Conservation (phyloP, 2,329 filamentous ascomycete species). For the Ascochyta pisi region DNA sequence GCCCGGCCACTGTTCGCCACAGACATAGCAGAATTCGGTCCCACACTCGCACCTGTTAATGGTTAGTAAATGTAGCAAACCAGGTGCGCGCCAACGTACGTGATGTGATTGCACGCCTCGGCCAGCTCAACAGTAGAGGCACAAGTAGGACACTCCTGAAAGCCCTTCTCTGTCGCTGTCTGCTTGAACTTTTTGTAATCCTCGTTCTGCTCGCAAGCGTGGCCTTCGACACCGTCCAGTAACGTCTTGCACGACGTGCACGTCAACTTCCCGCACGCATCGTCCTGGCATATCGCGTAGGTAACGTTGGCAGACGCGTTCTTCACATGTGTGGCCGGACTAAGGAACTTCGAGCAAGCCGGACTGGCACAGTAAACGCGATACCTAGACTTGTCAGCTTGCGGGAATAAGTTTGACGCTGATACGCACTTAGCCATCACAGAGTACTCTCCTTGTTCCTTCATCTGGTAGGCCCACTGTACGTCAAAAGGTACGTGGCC, state of each 20-base stretch:
- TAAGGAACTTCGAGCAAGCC: slow-evolving; percentile 33
- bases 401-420: neutral
- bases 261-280: slow-evolving; percentile 28
- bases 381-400: slow-evolving; percentile 22
- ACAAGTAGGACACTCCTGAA: slow-evolving; percentile 38
- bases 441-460: slow-evolving; percentile 40
- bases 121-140: slow-evolving; percentile 35
- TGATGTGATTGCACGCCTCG: slow-evolving; percentile 47
- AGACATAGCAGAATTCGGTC: slow-evolving; percentile 44
- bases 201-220: slow-evolving; percentile 32
- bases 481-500: slow-evolving; percentile 29
- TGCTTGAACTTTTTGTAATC: slow-evolving; percentile 35
- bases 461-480: slow-evolving; percentile 29
- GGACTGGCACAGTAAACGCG: slow-evolving; percentile 37
- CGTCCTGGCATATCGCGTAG: slow-evolving; percentile 33
- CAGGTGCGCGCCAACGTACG: slow-evolving; percentile 8
- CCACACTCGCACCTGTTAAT: slow-evolving; percentile 35
- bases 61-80: slow-evolving; percentile 3
- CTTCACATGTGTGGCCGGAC: slow-evolving; percentile 25
- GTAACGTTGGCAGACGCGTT: slow-evolving; percentile 19
- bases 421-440: slow-evolving; percentile 35
- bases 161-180: slow-evolving; percentile 33
- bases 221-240: slow-evolving; percentile 17
- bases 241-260: slow-evolving; percentile 35
- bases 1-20: slow-evolving; percentile 39